phyloP scores from a whole-genome alignment of 106 monocot genomes.

The Triglochin maritima region DNA sequence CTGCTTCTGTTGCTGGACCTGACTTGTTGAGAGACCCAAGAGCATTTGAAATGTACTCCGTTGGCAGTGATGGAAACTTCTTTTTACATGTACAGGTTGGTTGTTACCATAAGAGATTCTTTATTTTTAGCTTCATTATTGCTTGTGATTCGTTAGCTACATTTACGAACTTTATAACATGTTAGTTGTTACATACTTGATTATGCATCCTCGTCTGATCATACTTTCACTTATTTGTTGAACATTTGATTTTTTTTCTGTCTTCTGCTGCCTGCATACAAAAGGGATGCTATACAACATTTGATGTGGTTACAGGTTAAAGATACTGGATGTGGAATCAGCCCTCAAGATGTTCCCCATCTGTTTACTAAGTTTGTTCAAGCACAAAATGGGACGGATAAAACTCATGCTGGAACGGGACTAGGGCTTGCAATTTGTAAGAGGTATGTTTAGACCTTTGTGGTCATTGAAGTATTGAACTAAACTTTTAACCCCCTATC shows the following conservation, averaged over 20 bases:
- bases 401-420: slow-evolving; percentile 47
- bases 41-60: slow-evolving; percentile 44
- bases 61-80: slow-evolving; percentile 44
- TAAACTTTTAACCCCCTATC: neutral
- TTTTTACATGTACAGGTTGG: slow-evolving; percentile 79
- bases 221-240: no score
- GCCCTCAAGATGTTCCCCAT: slow-evolving; percentile 63
- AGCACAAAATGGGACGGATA: slow-evolving; percentile 33
- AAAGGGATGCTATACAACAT: no score
- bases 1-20: slow-evolving; percentile 42
- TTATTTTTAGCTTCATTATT: no score
- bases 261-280: no score
- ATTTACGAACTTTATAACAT: no score
- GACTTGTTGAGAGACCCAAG: slow-evolving; percentile 53
- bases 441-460: slow-evolving; percentile 34
- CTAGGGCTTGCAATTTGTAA: slow-evolving; percentile 91
- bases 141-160: no score
- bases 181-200: no score
- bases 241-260: no score
- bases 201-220: no score
- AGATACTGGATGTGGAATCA: slow-evolving; percentile 89
- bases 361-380: slow-evolving; percentile 74
- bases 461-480: no score
- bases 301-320: slow-evolving; percentile 36
- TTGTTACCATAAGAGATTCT: neutral